Evolutionary conservation across 148 eudicot species (phyloP).

Genomic region (Mesembryanthemum crystallinum): DNA sequence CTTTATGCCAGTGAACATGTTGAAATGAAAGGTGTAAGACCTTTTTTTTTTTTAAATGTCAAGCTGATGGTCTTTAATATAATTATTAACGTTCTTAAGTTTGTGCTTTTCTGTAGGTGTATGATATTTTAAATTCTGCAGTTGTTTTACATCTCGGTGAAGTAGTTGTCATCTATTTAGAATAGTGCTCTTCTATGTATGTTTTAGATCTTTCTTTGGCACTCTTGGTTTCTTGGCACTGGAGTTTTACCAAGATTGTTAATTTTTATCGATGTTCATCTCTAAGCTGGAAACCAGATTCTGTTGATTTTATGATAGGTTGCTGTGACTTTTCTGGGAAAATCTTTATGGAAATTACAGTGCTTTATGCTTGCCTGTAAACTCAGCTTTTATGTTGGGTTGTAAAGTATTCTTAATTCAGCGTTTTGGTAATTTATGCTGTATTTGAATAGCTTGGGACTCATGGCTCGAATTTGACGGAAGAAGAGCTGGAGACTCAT

Average conservation of each 20-base stretch:
- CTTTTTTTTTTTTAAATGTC: not conserved
- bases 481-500: slow-evolving; percentile 87
- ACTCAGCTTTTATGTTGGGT: not conserved
- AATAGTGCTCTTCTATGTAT: not conserved
- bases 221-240: not conserved
- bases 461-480: slow-evolving; percentile 79
- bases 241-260: not conserved
- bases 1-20: not conserved
- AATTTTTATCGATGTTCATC: not conserved
- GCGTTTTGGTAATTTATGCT: not conserved
- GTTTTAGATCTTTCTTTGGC: not conserved
- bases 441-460: slow-evolving; percentile 59
- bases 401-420: not conserved
- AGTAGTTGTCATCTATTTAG: not conserved
- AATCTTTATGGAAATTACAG: not conserved
- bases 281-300: not conserved
- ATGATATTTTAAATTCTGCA: not conserved
- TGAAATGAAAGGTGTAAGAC: not conserved
- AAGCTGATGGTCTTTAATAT: not conserved
- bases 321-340: not conserved
- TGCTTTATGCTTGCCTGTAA: not conserved
- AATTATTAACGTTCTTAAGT: too few species aligned
- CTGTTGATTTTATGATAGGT: not conserved
- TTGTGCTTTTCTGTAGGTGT: too few species aligned
- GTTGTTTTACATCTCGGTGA: not conserved